Conservation (phyloP, 192 early-diverging fungal species). For the Mortierella antarctica region DNA sequence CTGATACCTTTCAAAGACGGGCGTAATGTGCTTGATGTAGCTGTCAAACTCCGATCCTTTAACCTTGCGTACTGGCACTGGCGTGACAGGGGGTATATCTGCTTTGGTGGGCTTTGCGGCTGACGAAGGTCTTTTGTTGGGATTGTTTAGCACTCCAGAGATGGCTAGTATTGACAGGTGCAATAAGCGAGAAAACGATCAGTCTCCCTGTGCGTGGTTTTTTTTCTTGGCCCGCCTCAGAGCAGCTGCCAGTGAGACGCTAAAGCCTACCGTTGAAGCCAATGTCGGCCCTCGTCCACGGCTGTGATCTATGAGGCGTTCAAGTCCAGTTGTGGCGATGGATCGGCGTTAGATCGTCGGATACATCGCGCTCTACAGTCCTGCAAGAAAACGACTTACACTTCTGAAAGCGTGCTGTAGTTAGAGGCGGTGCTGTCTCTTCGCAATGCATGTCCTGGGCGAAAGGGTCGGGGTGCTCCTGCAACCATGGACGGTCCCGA, state of each 20-base stretch:
- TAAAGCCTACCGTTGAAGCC: slow-evolving; percentile 81
- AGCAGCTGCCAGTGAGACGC: neutral
- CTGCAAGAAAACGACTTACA: slow-evolving; percentile 9
- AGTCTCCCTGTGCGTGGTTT: neutral
- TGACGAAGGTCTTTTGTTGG: slow-evolving; percentile 59
- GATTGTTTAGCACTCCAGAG: slow-evolving; percentile 80
- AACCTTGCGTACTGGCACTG: slow-evolving; percentile 73
- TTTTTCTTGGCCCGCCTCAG: too few species aligned
- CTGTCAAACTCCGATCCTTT: slow-evolving; percentile 85
- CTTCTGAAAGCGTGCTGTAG: slow-evolving; percentile 50
- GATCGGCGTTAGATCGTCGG: too few species aligned
- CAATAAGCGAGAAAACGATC: neutral
- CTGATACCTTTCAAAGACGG: slow-evolving; percentile 85
- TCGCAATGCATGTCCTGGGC: slow-evolving; percentile 45
- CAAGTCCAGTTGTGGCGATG: too few species aligned
- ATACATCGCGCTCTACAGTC: neutral
- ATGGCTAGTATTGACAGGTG: slow-evolving; percentile 28
- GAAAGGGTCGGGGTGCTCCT: slow-evolving; percentile 11
- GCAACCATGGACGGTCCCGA: slow-evolving; percentile 6
- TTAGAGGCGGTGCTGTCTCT: slow-evolving; percentile 56
- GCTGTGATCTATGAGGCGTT: slow-evolving; percentile 23
- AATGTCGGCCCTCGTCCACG: slow-evolving; percentile 69
- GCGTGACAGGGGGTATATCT: slow-evolving; percentile 67
- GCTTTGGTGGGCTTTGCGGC: slow-evolving; percentile 62
- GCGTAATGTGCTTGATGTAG: slow-evolving; percentile 78